A percentile compares a stretch with the other conserved stretches of the same genome.
Evolutionary conservation across 2,329 filamentous ascomycete species (phyloP).

Genomic region (Remersonia thermophila): DNA sequence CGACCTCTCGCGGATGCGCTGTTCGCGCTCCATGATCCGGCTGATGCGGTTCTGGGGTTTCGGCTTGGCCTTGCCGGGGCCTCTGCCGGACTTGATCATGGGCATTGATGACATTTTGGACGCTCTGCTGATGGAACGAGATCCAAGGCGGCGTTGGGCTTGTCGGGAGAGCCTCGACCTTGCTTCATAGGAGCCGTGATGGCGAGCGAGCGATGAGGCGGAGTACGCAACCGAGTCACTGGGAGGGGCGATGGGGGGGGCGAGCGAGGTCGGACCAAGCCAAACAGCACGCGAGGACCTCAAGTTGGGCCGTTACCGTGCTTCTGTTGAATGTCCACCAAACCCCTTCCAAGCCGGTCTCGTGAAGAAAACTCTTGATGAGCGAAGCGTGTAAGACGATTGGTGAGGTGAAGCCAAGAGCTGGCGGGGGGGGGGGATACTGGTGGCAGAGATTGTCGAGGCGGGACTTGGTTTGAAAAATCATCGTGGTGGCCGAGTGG

Average conservation of each 20-base stretch:
- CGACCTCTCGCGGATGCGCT: constrained; percentile 15
- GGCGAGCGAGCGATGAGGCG: too few species aligned
- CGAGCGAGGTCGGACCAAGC: too few species aligned
- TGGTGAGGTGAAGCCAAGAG: constrained; percentile 13
- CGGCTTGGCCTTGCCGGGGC: constrained; percentile 13
- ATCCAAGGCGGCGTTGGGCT: neutral
- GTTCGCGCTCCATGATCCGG: constrained; percentile 18
- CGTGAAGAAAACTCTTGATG: neutral
- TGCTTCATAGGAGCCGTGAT: too few species aligned
- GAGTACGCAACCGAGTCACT: too few species aligned
- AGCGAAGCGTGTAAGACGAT: constrained; percentile 15
- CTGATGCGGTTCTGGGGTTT: constrained; percentile 16
- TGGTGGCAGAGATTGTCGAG: constrained; percentile 8
- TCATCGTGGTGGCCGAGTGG: constrained; percentile 15
- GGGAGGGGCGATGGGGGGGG: too few species aligned
- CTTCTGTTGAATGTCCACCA: too few species aligned
- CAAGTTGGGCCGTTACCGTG: too few species aligned
- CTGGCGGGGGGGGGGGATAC: constrained; percentile 17
- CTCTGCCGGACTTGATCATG: constrained; percentile 6
- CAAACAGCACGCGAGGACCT: too few species aligned
- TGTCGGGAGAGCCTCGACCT: neutral
- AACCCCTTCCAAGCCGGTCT: too few species aligned
- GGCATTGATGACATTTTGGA: constrained; percentile 7
- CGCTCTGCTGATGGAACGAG: neutral
- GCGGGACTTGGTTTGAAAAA: neutral